These are phyloP conservation scores for Venturia carpophila DNA, from an alignment of 2,329 filamentous ascomycete species.

Conservation along the genomic window DNA sequence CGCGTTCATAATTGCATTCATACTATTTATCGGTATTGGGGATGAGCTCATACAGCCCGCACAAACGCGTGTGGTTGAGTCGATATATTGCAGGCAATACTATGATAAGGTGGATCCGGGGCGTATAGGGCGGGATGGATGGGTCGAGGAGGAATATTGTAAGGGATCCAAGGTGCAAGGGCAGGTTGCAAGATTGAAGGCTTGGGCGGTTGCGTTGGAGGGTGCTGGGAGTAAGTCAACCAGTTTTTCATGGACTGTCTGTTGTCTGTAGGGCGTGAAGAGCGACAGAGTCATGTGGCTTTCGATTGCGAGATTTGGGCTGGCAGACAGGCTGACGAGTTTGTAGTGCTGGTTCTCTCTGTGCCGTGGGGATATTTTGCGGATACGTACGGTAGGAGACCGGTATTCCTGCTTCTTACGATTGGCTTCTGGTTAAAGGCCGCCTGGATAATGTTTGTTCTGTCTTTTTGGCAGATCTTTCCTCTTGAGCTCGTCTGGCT, in stretches of 20 bases:
- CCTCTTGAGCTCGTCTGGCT: conserved; percentile 28
- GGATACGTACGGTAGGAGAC: conserved; percentile 31
- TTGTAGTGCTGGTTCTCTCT: conserved; percentile 26
- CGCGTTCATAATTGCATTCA: conserved; percentile 19
- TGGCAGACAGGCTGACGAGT: conserved; percentile 24
- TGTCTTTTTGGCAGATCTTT: conserved; percentile 30
- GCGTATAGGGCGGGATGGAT: conserved; percentile 22
- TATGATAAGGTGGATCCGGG: conserved; percentile 36
- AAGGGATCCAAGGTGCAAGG: conserved; percentile 45
- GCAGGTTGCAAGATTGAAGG: conserved; percentile 45
- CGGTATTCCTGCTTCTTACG: conserved; percentile 26
- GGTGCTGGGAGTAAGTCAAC: conserved; percentile 2
- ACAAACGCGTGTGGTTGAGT: conserved; percentile 44
- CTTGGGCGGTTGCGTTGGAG: conserved; percentile 37
- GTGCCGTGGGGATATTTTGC: conserved; percentile 31
- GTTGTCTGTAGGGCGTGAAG: not conserved
- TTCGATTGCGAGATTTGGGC: not conserved
- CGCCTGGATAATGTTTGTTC: conserved; percentile 28
- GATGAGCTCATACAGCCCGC: conserved; percentile 36
- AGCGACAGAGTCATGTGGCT: not conserved
- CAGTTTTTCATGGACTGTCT: not conserved
- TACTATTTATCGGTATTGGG: conserved; percentile 40
- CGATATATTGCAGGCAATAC: conserved; percentile 45
- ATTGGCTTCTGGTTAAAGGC: conserved; percentile 23
- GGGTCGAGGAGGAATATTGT: conserved; percentile 38